phyloP scores from a whole-genome alignment of 345 rosid genomes.

The Eutrema japonicum region DNA sequence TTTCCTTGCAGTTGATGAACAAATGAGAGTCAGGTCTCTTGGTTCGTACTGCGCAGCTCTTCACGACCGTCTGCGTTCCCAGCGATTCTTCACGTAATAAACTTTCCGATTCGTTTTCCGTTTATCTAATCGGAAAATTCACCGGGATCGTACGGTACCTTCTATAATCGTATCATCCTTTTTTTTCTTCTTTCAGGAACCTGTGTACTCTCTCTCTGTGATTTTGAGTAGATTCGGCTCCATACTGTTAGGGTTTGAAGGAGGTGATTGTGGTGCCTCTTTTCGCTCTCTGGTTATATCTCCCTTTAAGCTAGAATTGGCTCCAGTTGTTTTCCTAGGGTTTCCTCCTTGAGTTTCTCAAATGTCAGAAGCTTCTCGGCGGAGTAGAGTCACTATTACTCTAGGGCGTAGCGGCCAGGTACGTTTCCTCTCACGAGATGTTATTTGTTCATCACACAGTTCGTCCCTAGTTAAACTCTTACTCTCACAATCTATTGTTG shows the following conservation, averaged over 20 bases:
- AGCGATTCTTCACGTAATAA: constrained; percentile 9
- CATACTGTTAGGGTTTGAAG: constrained; percentile 36
- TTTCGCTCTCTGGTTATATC: constrained; percentile 1
- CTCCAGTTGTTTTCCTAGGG: constrained; percentile 43
- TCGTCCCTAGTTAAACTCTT: not conserved
- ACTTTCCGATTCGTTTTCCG: not conserved
- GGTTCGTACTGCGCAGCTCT: constrained; percentile 8
- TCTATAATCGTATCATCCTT: not conserved
- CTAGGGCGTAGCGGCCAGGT: constrained; percentile 91
- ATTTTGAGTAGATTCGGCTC: constrained; percentile 29
- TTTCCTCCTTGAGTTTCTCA: constrained; percentile 42
- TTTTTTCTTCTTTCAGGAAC: constrained; percentile 17
- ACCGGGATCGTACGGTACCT: not conserved
- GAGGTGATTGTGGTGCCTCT: constrained; percentile 18
- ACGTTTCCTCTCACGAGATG: constrained; percentile 6
- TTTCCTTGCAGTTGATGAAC: not conserved
- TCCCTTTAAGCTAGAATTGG: constrained; percentile 8
- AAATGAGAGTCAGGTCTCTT: constrained; percentile 31
- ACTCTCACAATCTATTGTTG: not conserved
- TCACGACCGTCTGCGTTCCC: constrained; percentile 27
- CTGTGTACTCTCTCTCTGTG: constrained; percentile 6
- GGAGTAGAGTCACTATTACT: constrained; percentile 78
- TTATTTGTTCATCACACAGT: not conserved
- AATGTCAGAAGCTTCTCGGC: constrained; percentile 77
- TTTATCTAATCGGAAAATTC: constrained; percentile 11